phyloP scores from a whole-genome alignment of 805 yeast genomes.

The Wickerhamiella sergipiensis region DNA sequence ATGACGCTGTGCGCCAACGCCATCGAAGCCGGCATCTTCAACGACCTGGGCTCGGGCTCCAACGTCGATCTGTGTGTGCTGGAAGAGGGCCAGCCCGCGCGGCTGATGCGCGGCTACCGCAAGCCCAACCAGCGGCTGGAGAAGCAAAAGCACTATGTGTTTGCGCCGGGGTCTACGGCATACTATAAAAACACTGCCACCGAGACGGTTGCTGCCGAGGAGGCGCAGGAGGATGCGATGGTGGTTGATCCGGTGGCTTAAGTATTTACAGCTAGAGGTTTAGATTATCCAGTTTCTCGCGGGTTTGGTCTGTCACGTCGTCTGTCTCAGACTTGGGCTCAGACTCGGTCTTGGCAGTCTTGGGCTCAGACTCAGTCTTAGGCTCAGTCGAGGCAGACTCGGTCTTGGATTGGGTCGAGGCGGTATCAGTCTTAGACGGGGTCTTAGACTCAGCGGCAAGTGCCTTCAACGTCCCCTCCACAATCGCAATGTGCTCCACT shows the following conservation, averaged over 20 bases:
- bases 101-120: conserved; percentile 68
- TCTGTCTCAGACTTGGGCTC: too few species aligned
- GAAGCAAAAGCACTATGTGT: conserved; percentile 74
- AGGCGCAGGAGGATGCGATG: conserved; percentile 46
- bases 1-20: conserved; percentile 81
- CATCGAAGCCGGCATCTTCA: conserved; percentile 96
- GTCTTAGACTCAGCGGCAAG: conserved; percentile 17
- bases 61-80: conserved; percentile 95
- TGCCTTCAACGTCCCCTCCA: conserved; percentile 71
- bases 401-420: not conserved
- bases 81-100: conserved; percentile 73
- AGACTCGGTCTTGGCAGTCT: not conserved
- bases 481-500: conserved; percentile 81
- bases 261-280: not conserved
- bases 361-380: not conserved
- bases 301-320: not conserved
- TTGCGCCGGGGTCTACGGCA: conserved; percentile 89
- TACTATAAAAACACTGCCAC: conserved; percentile 48
- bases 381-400: not conserved
- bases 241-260: conserved; percentile 32
- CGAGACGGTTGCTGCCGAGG: conserved; percentile 31
- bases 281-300: not conserved
- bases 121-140: conserved; percentile 80
- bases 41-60: conserved; percentile 97
- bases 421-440: too few species aligned